Evolutionary conservation across 2,329 filamentous ascomycete genomes (phyloP), one percentile per base, ranked within the genome.

Genomic region (Ophiostoma piceae): DNA sequence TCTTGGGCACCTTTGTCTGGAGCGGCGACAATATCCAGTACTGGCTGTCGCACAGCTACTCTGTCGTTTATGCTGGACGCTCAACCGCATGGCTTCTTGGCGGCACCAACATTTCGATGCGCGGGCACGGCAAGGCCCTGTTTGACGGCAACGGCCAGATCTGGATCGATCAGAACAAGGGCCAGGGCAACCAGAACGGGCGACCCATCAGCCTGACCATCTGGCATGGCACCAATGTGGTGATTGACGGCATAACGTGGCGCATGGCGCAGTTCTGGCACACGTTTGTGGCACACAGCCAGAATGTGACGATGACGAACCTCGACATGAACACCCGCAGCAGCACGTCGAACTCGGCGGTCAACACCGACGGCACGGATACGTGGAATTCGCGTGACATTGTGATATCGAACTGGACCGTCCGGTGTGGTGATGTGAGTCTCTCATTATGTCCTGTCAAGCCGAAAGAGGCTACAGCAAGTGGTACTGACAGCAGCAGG

Each of bases 291-390:
- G 22, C 77, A 84, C 71, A 19, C 16, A 82, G 79, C 60, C 77
- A 82, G 72, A 47, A 84, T 71, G 78, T 84, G 68, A 83, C 82
- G 12, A 82, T 85, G 78, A 83, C 81, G 11, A 84, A 84, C 71
- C 76, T 84, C n/a, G 82, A 83, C 68, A 83, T 84, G 79, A 82
- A 82, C 72, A 79, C 82, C 0, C 81, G 79, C 2, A 83, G 80
- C 43, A 78, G 78, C 68, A 80, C 79, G 37, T 77, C 80, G 69
- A 82, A 79, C 79, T 78, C 74, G 51, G 82, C 82, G 1, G 79
- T 83, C 16, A 84, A 84, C 71, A 84, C 83, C 1, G 83, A 85
- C 73, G 83, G 83, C 3, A 79, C 80, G 67, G 82, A 84, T 71
- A 82, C 82, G 35, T 85, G 82, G 81, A 83, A 84, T 74, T 83